Evolutionary conservation across 1,139 yeast species (phyloP).

Genomic region (Scheffersomyces titani): DNA sequence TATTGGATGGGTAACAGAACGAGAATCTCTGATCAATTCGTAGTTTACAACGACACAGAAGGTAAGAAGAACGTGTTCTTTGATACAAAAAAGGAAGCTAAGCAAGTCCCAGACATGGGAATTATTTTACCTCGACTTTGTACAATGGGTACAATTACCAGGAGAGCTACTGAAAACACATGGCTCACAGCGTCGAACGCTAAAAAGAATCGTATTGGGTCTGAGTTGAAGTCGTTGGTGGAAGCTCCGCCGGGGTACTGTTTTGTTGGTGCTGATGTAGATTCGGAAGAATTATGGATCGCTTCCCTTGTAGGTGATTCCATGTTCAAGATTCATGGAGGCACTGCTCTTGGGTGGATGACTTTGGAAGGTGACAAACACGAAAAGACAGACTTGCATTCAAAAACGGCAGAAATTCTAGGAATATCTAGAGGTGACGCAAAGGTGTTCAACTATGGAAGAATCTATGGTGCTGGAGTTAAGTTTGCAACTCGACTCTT

Average conservation of each 20-base stretch:
- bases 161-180: conserved; percentile 95
- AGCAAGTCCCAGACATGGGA: conserved; percentile 48
- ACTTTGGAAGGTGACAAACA: conserved; percentile 92
- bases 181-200: conserved; percentile 98
- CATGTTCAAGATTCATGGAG: conserved; percentile 85
- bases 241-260: conserved; percentile 87
- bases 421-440: conserved; percentile 93
- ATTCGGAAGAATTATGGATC: conserved; percentile 97
- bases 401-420: conserved; percentile 87
- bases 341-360: conserved; percentile 99
- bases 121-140: conserved; percentile 80
- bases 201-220: conserved; percentile 80
- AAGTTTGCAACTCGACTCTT: conserved; percentile 82
- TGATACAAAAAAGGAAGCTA: conserved; percentile 22
- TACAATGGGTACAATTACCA: conserved; percentile 95
- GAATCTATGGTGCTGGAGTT: conserved; percentile 97
- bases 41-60: conserved; percentile 49
- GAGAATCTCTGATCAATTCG: conserved; percentile 82
- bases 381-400: conserved; percentile 92
- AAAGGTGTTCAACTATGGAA: conserved; percentile 91
- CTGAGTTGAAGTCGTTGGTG: conserved; percentile 86
- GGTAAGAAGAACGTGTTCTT: conserved; percentile 27
- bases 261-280: conserved; percentile 98
- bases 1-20: conserved; percentile 94
- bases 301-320: conserved; percentile 96